Percentiles rank a stretch among this genome's conserved stretches.
phyloP scores from a whole-genome alignment of 768 basidiomycete species.

The Tricholoma hemisulphureum region DNA sequence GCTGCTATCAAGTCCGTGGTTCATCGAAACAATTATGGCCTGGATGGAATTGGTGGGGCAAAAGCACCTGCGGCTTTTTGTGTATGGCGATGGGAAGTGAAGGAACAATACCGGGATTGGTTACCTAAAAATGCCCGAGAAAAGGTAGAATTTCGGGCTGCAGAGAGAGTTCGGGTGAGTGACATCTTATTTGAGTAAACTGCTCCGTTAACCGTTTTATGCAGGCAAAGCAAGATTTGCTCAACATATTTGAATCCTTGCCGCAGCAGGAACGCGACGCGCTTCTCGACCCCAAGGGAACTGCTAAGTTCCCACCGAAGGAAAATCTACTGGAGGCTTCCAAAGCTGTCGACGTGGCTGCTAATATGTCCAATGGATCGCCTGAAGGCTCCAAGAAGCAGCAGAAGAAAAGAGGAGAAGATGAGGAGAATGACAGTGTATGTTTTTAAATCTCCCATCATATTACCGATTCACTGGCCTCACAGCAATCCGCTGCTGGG shows the following conservation, averaged over 20 bases:
- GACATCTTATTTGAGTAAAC: background rate
- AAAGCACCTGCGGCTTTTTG: slow-evolving; percentile 64
- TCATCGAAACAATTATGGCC: slow-evolving; percentile 76
- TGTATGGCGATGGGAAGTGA: slow-evolving; percentile 88
- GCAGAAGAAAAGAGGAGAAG: slow-evolving; percentile 32
- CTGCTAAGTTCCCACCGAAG: slow-evolving; percentile 34
- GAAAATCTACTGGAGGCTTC: slow-evolving; percentile 23
- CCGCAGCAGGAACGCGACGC: slow-evolving; percentile 53
- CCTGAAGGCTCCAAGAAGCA: slow-evolving; percentile 31
- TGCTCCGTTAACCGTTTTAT: slow-evolving; percentile 3
- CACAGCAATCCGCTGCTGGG: slow-evolving; percentile 7
- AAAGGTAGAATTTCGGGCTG: slow-evolving; percentile 56
- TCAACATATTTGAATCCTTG: slow-evolving; percentile 53
- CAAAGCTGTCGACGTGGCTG: slow-evolving; percentile 21
- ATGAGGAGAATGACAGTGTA: slow-evolving; percentile 47
- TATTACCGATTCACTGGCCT: background rate
- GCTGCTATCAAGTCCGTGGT: slow-evolving; percentile 61
- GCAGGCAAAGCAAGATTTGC: slow-evolving; percentile 61
- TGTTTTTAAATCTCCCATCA: slow-evolving; percentile 7
- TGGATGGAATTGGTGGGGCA: slow-evolving; percentile 50
- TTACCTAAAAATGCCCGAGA: slow-evolving; percentile 65
- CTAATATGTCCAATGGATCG: slow-evolving; percentile 23
- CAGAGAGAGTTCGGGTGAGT: slow-evolving; percentile 66
- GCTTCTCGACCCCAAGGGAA: slow-evolving; percentile 54
- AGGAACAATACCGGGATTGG: slow-evolving; percentile 54